phyloP scores from a whole-genome alignment of 2,329 filamentous ascomycete genomes.

The Penicillium sp. region DNA sequence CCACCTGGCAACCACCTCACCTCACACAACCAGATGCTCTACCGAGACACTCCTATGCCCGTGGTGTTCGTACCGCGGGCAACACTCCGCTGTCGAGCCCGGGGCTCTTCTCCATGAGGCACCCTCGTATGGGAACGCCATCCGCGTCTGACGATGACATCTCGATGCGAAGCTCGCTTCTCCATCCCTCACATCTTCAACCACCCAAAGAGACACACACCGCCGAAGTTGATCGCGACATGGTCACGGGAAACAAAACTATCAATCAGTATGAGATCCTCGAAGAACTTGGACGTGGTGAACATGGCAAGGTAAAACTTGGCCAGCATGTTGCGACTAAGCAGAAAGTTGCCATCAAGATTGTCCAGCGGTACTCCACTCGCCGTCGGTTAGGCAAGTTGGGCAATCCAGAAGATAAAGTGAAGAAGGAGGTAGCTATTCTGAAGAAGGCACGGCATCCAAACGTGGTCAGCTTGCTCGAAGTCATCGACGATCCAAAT shows the following conservation, averaged over 20 bases:
- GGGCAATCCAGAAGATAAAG: slow-evolving; percentile 66
- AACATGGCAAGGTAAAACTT: slow-evolving; percentile 97
- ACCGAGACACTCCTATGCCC: slow-evolving; percentile 22
- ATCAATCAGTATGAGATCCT: slow-evolving; percentile 99
- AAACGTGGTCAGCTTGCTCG: slow-evolving; percentile 92
- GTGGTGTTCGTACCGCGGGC: slow-evolving; percentile 42
- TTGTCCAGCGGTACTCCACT: slow-evolving; percentile 93
- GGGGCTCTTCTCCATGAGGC: slow-evolving; percentile 44
- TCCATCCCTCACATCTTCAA: slow-evolving; percentile 70
- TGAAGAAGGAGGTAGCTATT: slow-evolving; percentile 95
- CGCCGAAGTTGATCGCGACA: slow-evolving; percentile 85
- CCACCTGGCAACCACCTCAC: slow-evolving; percentile 39
- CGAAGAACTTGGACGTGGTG: slow-evolving; percentile 90
- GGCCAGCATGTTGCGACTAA: slow-evolving; percentile 74
- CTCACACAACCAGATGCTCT: slow-evolving; percentile 35
- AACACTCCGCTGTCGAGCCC: slow-evolving; percentile 50
- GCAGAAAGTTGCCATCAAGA: slow-evolving; percentile 93
- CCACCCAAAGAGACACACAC: slow-evolving; percentile 83
- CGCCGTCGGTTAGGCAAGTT: slow-evolving; percentile 79
- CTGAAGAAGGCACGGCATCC: slow-evolving; percentile 96
- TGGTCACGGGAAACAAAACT: slow-evolving; percentile 83
- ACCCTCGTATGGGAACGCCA: slow-evolving; percentile 31
- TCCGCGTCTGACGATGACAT: slow-evolving; percentile 38
- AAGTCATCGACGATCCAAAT: slow-evolving; percentile 96
- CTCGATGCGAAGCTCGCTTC: slow-evolving; percentile 56